These are phyloP conservation scores for Ophiobolus disseminans DNA, from an alignment of 2,329 filamentous ascomycete species.

Conservation along the genomic window DNA sequence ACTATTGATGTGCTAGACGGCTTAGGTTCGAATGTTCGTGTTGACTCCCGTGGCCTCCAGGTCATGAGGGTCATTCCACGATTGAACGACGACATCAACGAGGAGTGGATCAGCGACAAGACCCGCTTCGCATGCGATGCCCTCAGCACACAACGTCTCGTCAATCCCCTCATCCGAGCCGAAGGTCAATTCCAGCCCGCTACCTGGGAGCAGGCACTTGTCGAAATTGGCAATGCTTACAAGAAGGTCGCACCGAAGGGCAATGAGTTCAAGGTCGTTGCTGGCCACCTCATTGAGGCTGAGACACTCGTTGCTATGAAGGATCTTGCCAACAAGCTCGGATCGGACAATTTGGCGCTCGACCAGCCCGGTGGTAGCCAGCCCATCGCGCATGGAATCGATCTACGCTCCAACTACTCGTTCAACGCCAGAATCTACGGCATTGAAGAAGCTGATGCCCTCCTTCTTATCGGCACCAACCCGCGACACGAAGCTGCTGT, in stretches of 20 bases:
- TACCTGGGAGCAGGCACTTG: slow-evolving; percentile 93
- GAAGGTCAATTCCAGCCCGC: slow-evolving; percentile 91
- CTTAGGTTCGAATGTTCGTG: slow-evolving; percentile 90
- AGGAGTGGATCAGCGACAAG: slow-evolving; percentile 99
- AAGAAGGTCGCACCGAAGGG: slow-evolving; percentile 80
- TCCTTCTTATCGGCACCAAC: slow-evolving; percentile 94
- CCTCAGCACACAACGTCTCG: slow-evolving; percentile 93
- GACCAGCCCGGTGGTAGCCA: slow-evolving; percentile 85
- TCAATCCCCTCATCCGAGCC: slow-evolving; percentile 85
- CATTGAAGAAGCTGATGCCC: slow-evolving; percentile 90
- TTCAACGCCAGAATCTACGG: slow-evolving; percentile 97
- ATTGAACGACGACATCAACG: slow-evolving; percentile 96
- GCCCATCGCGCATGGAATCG: slow-evolving; percentile 89
- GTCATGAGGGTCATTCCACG: slow-evolving; percentile 94
- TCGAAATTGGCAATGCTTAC: slow-evolving; percentile 83
- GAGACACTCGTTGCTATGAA: slow-evolving; percentile 96
- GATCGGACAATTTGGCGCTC: slow-evolving; percentile 92
- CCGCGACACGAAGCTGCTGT: slow-evolving; percentile 93
- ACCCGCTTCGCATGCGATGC: slow-evolving; percentile 95
- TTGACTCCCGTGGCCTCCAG: slow-evolving; percentile 91
- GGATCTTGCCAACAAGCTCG: slow-evolving; percentile 94
- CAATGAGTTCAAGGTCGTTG: slow-evolving; percentile 95
- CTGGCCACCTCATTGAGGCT: slow-evolving; percentile 88
- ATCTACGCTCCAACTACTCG: slow-evolving; percentile 91
- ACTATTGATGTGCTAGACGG: slow-evolving; percentile 94